These are phyloP conservation scores for Anthostomella pinea DNA, from an alignment of 2,329 filamentous ascomycete genomes.

Conservation along the genomic window DNA sequence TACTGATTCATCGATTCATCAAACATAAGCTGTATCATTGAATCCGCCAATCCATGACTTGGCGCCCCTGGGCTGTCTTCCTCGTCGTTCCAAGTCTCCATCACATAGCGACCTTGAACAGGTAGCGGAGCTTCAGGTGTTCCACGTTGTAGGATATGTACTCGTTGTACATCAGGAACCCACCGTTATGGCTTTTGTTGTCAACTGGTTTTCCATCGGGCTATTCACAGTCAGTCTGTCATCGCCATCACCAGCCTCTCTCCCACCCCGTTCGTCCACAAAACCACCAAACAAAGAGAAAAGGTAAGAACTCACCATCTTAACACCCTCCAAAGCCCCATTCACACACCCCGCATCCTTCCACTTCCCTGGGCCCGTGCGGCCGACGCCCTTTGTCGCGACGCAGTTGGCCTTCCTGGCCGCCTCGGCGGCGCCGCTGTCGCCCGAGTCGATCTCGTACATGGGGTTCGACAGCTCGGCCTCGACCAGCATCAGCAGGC, in stretches of 20 bases:
- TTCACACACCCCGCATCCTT: slow-evolving; percentile 68
- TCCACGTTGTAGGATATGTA: slow-evolving; percentile 67
- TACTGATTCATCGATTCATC: too few species aligned
- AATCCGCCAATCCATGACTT: too few species aligned
- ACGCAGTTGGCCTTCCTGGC: slow-evolving; percentile 57
- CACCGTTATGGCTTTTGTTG: slow-evolving; percentile 41
- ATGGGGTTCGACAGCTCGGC: slow-evolving; percentile 75
- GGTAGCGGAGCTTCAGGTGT: slow-evolving; percentile 65
- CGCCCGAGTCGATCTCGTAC: slow-evolving; percentile 55
- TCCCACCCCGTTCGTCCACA: neutral
- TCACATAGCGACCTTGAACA: slow-evolving; percentile 43
- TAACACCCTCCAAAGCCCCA: slow-evolving; percentile 59
- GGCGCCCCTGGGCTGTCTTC: too few species aligned
- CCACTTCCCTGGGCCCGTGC: slow-evolving; percentile 62
- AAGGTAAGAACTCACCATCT: slow-evolving; percentile 60
- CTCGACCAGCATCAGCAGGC: slow-evolving; percentile 75
- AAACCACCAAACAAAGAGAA: neutral
- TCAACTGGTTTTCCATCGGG: slow-evolving; percentile 47
- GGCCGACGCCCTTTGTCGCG: slow-evolving; percentile 68
- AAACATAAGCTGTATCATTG: too few species aligned
- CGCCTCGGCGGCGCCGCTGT: slow-evolving; percentile 59
- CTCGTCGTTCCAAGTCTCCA: too few species aligned
- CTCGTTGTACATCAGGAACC: slow-evolving; percentile 63
- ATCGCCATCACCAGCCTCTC: neutral
- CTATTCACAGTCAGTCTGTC: slow-evolving; percentile 27